Percentiles rank a stretch among this genome's conserved stretches.
Conservation (phyloP, 306 rosid genomes). For the Castanea crenata region DNA sequence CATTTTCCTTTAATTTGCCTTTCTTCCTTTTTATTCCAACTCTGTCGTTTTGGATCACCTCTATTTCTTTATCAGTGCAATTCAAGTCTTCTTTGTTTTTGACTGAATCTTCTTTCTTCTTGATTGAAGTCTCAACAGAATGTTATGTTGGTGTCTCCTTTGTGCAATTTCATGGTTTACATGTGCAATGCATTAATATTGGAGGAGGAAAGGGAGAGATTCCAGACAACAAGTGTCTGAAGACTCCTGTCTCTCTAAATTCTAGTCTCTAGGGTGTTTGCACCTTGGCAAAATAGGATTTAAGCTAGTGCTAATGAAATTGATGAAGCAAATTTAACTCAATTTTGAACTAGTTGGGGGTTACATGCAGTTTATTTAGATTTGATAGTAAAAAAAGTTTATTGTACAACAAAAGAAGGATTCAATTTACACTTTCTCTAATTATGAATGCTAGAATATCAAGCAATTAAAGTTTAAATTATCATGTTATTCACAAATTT, state of each 20-base stretch:
- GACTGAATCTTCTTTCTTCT: too few relatives aligned
- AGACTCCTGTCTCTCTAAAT: slow-evolving; percentile 4
- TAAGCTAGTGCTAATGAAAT: background rate
- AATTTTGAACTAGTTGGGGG: background rate
- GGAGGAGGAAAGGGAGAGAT: slow-evolving; percentile 75
- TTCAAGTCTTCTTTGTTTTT: too few relatives aligned
- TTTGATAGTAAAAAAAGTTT: background rate
- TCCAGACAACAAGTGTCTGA: slow-evolving; percentile 63
- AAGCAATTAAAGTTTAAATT: background rate
- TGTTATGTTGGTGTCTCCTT: background rate
- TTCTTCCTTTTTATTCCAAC: too few relatives aligned
- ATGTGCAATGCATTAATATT: slow-evolving; percentile 42
- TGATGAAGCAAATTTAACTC: background rate
- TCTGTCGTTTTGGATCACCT: too few relatives aligned
- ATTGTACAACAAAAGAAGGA: background rate
- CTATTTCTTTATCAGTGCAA: too few relatives aligned
- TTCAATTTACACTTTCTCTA: background rate
- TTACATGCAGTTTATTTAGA: background rate
- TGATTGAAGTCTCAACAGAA: too few relatives aligned
- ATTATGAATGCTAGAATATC: background rate
- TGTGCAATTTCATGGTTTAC: slow-evolving; percentile 45
- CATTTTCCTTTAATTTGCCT: too few relatives aligned
- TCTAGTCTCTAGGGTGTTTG: too few relatives aligned
- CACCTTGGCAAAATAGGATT: background rate
- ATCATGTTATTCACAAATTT: background rate